phyloP scores from a whole-genome alignment of 139 green algal species.

The Astrephomene gubernaculifera region DNA sequence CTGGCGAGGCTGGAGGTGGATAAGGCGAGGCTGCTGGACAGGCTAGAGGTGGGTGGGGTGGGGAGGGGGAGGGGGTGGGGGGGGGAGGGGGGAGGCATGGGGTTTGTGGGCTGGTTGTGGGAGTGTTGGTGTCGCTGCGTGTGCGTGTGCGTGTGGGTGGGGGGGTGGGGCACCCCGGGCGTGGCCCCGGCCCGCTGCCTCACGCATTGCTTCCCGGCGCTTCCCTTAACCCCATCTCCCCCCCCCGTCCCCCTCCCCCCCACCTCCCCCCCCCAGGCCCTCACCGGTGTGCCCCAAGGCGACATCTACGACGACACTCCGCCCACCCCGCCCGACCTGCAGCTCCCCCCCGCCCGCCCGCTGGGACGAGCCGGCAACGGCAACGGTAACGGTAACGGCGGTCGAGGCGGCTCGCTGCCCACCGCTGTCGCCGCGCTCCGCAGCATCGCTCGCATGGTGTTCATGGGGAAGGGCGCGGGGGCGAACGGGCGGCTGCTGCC shows the following conservation, averaged over 20 bases:
- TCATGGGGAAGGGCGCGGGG: not conserved
- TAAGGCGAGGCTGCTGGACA: conserved; percentile 49
- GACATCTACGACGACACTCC: conserved; percentile 41
- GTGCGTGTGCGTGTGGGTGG: not conserved
- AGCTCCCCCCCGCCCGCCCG: not conserved
- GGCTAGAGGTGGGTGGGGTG: conserved; percentile 22
- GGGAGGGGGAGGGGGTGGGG: not conserved
- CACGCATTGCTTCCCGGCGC: not conserved
- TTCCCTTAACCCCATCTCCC: not conserved
- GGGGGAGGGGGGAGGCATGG: not conserved
- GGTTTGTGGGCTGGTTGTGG: not conserved
- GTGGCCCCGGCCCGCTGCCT: not conserved
- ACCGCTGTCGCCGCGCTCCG: not conserved
- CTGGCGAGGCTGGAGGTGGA: conserved; percentile 30
- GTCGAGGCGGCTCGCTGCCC: not conserved
- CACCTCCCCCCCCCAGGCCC: not conserved
- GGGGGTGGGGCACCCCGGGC: not conserved
- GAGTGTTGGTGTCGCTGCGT: not conserved
- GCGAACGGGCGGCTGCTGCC: not conserved
- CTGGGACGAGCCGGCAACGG: conserved; percentile 9
- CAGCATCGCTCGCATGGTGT: conserved; percentile 7
- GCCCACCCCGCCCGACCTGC: conserved; percentile 33
- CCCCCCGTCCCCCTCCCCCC: not conserved
- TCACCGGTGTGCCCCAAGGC: conserved; percentile 42
- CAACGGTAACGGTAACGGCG: not conserved